phyloP scores from a whole-genome alignment of 78 protist species.

The Cavenderia fasciculata region DNA sequence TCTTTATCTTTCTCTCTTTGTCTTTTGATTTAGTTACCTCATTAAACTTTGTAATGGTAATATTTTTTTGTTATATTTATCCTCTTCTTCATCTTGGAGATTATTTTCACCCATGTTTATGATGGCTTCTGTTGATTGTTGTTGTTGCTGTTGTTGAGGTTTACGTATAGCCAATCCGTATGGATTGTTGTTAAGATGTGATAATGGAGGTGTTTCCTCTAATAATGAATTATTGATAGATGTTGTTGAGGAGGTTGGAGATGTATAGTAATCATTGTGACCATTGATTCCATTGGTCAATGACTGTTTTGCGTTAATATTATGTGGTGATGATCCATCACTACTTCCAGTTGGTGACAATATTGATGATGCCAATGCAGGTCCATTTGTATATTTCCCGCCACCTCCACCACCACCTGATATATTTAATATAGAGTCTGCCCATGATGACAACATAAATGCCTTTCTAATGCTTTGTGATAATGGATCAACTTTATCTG shows the following conservation, averaged over 20 bases:
- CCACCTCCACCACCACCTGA: neutral
- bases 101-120: neutral
- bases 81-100: constrained; percentile 17
- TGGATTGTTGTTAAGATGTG: constrained; percentile 54
- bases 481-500: constrained; percentile 12
- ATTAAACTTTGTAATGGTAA: neutral
- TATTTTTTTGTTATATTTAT: constrained; percentile 31
- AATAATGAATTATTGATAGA: constrained; percentile 13
- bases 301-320: neutral
- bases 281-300: neutral
- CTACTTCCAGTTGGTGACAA: neutral
- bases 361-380: neutral
- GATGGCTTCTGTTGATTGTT: neutral
- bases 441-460: constrained; percentile 41
- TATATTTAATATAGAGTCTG: constrained; percentile 10
- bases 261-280: no score
- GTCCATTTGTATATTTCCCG: neutral
- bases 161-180: constrained; percentile 60
- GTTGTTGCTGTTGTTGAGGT: constrained; percentile 31
- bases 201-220: constrained; percentile 67
- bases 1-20: no score
- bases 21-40: no score
- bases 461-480: constrained; percentile 16
- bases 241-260: neutral
- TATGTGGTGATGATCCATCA: neutral